phyloP scores from a whole-genome alignment of 2,329 filamentous ascomycete genomes.

The Aspergillus brunneoviolaceus region DNA sequence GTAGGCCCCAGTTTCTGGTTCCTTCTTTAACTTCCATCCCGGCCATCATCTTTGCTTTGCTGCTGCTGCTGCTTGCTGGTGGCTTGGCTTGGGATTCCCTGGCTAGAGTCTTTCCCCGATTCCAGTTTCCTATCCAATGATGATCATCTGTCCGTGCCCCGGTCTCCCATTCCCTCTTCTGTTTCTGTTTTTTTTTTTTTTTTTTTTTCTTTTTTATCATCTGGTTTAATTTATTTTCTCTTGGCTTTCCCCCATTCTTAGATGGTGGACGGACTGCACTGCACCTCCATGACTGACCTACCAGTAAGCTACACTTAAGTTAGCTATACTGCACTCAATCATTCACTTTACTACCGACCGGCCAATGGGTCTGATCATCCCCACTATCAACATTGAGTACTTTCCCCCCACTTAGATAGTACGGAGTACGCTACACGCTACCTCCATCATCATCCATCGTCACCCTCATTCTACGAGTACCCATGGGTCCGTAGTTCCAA shows the following conservation, averaged over 20 bases:
- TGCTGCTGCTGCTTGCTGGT: background rate
- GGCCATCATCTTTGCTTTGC: slow-evolving; percentile 4
- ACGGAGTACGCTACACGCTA: background rate
- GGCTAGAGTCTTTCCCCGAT: slow-evolving; percentile 6
- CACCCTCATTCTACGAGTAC: background rate
- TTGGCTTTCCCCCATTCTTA: background rate
- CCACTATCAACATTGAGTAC: slow-evolving; percentile 16
- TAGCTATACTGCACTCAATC: too few species aligned
- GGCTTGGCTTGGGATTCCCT: background rate
- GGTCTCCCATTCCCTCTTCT: background rate
- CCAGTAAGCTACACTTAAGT: too few species aligned
- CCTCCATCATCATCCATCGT: slow-evolving; percentile 6
- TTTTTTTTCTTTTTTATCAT: background rate
- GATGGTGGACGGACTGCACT: background rate
- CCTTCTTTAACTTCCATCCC: slow-evolving; percentile 9
- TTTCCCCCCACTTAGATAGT: background rate
- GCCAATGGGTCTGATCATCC: slow-evolving; percentile 20
- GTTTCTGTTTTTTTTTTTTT: background rate
- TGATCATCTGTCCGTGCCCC: background rate
- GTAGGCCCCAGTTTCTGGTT: slow-evolving; percentile 7
- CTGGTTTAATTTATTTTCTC: background rate
- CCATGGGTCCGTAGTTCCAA: slow-evolving; percentile 7
- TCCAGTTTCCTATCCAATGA: slow-evolving; percentile 15
- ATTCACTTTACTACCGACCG: slow-evolving; percentile 2
- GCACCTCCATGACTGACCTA: too few species aligned